These are phyloP conservation scores for Podaxis rugospora DNA, from an alignment of 768 basidiomycete genomes.

Conservation along the genomic window DNA sequence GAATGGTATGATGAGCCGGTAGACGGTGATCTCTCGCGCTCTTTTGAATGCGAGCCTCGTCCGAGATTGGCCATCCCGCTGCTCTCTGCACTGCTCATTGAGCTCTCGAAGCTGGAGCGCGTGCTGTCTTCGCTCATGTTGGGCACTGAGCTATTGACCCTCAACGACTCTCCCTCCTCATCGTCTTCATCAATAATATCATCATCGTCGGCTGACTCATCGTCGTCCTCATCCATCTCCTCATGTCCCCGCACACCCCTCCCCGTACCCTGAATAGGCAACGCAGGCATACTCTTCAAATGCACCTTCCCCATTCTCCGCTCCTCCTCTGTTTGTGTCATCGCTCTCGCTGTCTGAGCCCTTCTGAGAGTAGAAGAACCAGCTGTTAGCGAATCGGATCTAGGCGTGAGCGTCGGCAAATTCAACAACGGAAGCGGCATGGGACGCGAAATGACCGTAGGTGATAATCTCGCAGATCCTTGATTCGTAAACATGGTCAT, in stretches of 20 bases:
- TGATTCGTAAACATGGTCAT: constrained; percentile 14
- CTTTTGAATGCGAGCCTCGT: neutral
- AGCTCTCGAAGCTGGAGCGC: constrained; percentile 19
- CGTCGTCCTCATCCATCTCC: constrained; percentile 28
- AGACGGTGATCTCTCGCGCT: neutral
- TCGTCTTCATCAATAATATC: constrained; percentile 34
- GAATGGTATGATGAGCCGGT: constrained; percentile 10
- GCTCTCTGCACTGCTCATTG: constrained; percentile 13
- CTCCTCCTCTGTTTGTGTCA: neutral
- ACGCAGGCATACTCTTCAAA: constrained; percentile 51
- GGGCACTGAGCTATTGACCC: neutral
- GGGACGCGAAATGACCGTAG: constrained; percentile 24
- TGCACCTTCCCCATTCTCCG: constrained; percentile 31
- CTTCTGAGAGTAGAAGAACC: constrained; percentile 13
- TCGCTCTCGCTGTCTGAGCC: neutral
- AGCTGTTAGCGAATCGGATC: constrained; percentile 21
- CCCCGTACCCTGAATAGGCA: constrained; percentile 22
- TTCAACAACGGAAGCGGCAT: constrained; percentile 37
- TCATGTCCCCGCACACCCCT: constrained; percentile 29
- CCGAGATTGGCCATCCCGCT: neutral
- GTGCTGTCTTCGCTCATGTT: neutral
- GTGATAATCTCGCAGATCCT: constrained; percentile 24
- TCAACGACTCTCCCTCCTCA: constrained; percentile 18
- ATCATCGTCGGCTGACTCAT: constrained; percentile 26
- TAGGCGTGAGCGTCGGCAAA: constrained; percentile 39